These are phyloP conservation scores for Talaromyces albobiverticillius DNA, from an alignment of 2,329 filamentous ascomycete genomes.

Conservation along the genomic window DNA sequence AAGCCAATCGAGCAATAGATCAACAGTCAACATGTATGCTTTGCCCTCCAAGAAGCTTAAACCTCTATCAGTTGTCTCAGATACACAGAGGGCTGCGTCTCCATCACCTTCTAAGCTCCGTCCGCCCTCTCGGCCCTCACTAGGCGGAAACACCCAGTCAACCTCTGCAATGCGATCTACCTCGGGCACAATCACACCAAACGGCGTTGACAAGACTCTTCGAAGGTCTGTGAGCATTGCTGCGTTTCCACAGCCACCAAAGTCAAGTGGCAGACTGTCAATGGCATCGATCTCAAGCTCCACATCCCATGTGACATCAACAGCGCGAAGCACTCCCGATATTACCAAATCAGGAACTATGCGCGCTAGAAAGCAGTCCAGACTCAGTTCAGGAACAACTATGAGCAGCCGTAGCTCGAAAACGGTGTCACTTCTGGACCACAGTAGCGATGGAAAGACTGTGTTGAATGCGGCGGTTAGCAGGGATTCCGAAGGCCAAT, in stretches of 20 bases:
- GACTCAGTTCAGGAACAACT: slow-evolving; percentile 54
- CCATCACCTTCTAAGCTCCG: slow-evolving; percentile 54
- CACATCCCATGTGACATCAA: slow-evolving; percentile 12
- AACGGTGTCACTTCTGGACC: slow-evolving; percentile 75
- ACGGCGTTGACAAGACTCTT: slow-evolving; percentile 63
- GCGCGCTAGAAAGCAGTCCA: slow-evolving; percentile 56
- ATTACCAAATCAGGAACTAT: slow-evolving; percentile 35
- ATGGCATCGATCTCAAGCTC: slow-evolving; percentile 45
- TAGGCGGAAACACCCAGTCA: slow-evolving; percentile 48
- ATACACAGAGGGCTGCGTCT: slow-evolving; percentile 42
- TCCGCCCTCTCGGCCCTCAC: slow-evolving; percentile 52
- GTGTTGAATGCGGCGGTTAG: slow-evolving; percentile 60
- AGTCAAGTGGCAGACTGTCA: slow-evolving; percentile 63
- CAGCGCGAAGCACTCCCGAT: slow-evolving; percentile 41
- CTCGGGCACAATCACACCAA: slow-evolving; percentile 53
- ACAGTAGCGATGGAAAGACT: slow-evolving; percentile 72
- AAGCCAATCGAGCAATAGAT: slow-evolving; percentile 61
- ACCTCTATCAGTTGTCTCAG: slow-evolving; percentile 53
- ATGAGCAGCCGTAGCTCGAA: slow-evolving; percentile 48
- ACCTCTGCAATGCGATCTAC: slow-evolving; percentile 53
- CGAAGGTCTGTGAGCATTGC: slow-evolving; percentile 91
- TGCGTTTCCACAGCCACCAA: slow-evolving; percentile 86
- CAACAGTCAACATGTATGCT: slow-evolving; percentile 69
- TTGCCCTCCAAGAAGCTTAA: slow-evolving; percentile 72
- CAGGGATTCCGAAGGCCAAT: slow-evolving; percentile 70